These are phyloP conservation scores for Flaveria floridana DNA, from an alignment of 140 eudicot genomes.

Conservation along the genomic window DNA sequence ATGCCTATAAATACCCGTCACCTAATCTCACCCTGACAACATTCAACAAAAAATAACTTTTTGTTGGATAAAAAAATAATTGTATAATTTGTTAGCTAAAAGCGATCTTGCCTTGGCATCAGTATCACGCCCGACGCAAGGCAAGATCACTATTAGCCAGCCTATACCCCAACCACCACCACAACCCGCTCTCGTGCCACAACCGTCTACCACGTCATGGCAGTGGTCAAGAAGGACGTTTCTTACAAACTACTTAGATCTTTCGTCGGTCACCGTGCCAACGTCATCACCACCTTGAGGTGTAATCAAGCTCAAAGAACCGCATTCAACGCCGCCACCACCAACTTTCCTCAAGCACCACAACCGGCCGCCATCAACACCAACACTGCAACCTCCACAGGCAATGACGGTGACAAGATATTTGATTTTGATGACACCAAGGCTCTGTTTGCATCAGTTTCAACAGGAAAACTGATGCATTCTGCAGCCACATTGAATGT, in stretches of 20 bases:
- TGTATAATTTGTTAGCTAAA: constrained; percentile 16
- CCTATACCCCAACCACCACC: constrained; percentile 5
- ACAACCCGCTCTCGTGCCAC: background rate
- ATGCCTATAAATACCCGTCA: constrained; percentile 25
- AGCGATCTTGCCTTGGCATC: constrained; percentile 34
- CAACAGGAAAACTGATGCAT: constrained; percentile 53
- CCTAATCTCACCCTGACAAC: background rate
- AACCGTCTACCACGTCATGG: constrained; percentile 23
- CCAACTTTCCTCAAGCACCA: constrained; percentile 18
- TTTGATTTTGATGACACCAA: constrained; percentile 53
- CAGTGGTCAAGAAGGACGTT: constrained; percentile 32
- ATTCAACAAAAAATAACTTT: constrained; percentile 4
- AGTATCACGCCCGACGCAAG: constrained; percentile 20
- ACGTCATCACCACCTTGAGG: constrained; percentile 11
- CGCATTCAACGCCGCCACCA: constrained; percentile 10
- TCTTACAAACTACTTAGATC: constrained; percentile 28
- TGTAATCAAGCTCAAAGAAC: constrained; percentile 13
- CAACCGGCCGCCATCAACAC: constrained; percentile 14
- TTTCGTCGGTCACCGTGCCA: background rate
- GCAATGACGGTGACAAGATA: constrained; percentile 26
- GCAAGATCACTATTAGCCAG: constrained; percentile 39
- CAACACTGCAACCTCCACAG: constrained; percentile 22
- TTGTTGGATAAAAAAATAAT: constrained; percentile 16
- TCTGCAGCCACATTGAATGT: constrained; percentile 49
- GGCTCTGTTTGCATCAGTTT: constrained; percentile 50